These are phyloP conservation scores for Cornus suecica DNA, from an alignment of 148 eudicot species.

Conservation along the genomic window DNA sequence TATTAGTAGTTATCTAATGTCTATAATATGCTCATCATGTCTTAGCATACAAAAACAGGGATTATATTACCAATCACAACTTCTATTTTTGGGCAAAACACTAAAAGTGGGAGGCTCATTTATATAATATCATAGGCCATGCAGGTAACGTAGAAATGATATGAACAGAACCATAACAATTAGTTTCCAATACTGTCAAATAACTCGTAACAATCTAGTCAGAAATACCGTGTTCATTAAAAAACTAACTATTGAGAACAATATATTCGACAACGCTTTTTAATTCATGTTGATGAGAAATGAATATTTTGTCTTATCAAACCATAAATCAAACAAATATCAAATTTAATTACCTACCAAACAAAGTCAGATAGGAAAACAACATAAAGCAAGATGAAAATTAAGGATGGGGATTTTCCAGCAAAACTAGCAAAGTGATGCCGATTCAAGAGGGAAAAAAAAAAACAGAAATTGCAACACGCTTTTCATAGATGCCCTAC, in stretches of 20 bases:
- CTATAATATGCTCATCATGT: neutral
- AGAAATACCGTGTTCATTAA: neutral
- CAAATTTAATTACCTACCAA: neutral
- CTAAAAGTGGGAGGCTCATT: neutral
- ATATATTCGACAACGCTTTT: no score
- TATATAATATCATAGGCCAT: no score
- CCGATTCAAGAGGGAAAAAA: neutral
- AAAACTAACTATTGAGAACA: no score
- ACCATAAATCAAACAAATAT: no score
- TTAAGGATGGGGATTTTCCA: neutral
- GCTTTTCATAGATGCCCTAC: neutral
- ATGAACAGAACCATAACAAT: no score
- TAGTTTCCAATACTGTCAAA: no score
- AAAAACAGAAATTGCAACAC: neutral
- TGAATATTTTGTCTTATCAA: no score
- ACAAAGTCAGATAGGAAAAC: neutral
- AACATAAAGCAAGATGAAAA: no score
- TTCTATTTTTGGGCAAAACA: neutral
- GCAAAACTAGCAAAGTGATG: neutral
- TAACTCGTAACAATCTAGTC: neutral
- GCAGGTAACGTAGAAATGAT: neutral
- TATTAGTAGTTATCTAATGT: neutral
- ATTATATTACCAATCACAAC: neutral
- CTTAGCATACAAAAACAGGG: neutral
- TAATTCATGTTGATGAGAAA: no score